These are phyloP conservation scores for Melastoma malabathricum DNA, from an alignment of 345 rosid species.

Conservation along the genomic window DNA sequence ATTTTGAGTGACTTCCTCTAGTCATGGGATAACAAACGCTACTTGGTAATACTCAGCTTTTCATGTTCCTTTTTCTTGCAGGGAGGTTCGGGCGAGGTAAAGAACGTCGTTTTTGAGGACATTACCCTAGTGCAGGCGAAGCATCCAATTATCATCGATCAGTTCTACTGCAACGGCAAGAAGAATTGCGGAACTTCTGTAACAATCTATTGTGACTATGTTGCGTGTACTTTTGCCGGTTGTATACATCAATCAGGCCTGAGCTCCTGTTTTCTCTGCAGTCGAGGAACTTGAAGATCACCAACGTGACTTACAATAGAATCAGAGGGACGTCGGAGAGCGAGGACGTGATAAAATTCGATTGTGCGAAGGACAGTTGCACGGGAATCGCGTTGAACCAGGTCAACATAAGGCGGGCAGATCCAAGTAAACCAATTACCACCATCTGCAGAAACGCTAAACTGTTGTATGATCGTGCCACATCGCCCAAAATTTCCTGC, in stretches of 20 bases:
- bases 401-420: not conserved
- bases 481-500: no score
- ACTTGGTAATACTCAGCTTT: not conserved
- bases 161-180: constrained; percentile 6
- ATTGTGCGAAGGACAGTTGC: not conserved
- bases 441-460: constrained; percentile 1
- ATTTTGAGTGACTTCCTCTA: not conserved
- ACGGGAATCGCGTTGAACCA: not conserved
- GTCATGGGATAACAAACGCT: not conserved
- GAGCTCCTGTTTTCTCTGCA: no score
- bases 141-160: constrained; percentile 24
- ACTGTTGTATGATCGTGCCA: no score
- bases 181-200: no score
- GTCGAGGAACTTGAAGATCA: no score
- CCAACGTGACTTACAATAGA: not conserved
- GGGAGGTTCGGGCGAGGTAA: constrained; percentile 21
- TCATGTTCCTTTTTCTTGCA: not conserved
- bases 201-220: no score
- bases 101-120: constrained; percentile 10
- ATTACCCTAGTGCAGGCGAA: constrained; percentile 5
- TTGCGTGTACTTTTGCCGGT: no score
- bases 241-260: no score
- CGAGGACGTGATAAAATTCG: not conserved
- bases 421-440: not conserved
- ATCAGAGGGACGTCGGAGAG: not conserved